Conservation (phyloP, 257 asterid genomes). For the Capsicum chinense region DNA sequence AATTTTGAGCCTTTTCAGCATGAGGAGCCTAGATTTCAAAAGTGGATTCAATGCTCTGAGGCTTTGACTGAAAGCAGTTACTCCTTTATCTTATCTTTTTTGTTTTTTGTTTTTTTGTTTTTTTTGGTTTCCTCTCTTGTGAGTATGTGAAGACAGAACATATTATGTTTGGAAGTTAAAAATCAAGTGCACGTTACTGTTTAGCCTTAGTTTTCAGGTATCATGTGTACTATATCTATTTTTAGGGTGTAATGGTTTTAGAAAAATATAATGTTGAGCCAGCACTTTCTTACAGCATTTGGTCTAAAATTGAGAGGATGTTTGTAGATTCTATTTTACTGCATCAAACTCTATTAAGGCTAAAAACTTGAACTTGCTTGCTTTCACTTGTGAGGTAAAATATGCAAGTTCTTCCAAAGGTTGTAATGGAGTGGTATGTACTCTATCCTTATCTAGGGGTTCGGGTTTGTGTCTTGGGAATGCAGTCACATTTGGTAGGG, state of each 20-base stretch:
- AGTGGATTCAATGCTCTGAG: constrained; percentile 22
- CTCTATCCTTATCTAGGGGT: too few species aligned
- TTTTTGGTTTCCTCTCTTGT: too few species aligned
- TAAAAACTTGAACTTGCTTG: too few species aligned
- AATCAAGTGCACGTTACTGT: not conserved
- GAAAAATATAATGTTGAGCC: not conserved
- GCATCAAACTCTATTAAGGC: not conserved
- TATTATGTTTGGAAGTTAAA: not conserved
- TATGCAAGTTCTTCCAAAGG: too few species aligned
- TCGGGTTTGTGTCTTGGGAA: too few species aligned
- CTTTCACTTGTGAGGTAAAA: not conserved
- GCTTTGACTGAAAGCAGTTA: constrained; percentile 35
- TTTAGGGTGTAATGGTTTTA: not conserved
- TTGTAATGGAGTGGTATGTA: too few species aligned
- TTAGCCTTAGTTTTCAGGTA: not conserved
- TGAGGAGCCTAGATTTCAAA: constrained; percentile 38
- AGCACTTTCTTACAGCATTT: not conserved
- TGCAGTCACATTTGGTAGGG: too few species aligned
- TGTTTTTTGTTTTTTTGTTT: too few species aligned
- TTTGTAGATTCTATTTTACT: not conserved
- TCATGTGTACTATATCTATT: not conserved
- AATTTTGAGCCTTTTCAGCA: constrained; percentile 28
- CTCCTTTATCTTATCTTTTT: not conserved
- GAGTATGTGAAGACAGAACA: not conserved
- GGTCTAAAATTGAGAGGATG: not conserved